Evolutionary conservation across 2,329 filamentous ascomycete species (phyloP).

Genomic region (Simplicillium sp.): DNA sequence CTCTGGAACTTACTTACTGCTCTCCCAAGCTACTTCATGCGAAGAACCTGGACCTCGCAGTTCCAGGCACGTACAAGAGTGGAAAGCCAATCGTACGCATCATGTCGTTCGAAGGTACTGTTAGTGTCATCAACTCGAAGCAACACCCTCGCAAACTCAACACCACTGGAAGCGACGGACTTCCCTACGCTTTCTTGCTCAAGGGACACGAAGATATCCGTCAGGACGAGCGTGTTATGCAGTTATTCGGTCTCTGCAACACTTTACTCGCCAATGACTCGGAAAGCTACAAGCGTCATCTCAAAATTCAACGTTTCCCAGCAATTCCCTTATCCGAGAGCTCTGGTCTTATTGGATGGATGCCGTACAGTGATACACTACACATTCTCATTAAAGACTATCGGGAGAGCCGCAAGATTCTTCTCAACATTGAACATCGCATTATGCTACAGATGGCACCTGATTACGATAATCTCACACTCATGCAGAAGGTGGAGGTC

Average conservation of each 20-base stretch:
- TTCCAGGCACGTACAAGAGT: slow-evolving; percentile 90
- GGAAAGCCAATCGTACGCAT: slow-evolving; percentile 72
- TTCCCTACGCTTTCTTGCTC: slow-evolving; percentile 76
- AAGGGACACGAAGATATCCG: slow-evolving; percentile 99
- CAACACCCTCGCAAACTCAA: slow-evolving; percentile 87
- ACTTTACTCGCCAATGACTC: slow-evolving; percentile 88
- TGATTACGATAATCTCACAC: slow-evolving; percentile 94
- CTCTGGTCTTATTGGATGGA: slow-evolving; percentile 91
- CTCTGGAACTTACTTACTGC: slow-evolving; percentile 90
- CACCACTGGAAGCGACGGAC: slow-evolving; percentile 81
- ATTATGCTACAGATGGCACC: slow-evolving; percentile 99
- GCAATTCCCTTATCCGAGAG: slow-evolving; percentile 96
- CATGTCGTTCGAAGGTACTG: slow-evolving; percentile 78
- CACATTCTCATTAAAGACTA: slow-evolving; percentile 97
- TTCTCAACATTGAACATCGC: slow-evolving; percentile 97
- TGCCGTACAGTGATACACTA: slow-evolving; percentile 93
- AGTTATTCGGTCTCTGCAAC: slow-evolving; percentile 95
- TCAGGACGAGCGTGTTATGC: slow-evolving; percentile 98
- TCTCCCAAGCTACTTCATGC: slow-evolving; percentile 86
- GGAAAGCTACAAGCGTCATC: slow-evolving; percentile 92
- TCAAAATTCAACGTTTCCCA: slow-evolving; percentile 92
- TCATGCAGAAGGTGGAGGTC: slow-evolving; percentile 99
- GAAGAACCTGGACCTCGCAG: slow-evolving; percentile 78
- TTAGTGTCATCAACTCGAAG: slow-evolving; percentile 92
- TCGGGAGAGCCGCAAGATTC: slow-evolving; percentile 89